Evolutionary conservation across 306 rosid genomes (phyloP).

Genomic region (Canavalia gladiata): DNA sequence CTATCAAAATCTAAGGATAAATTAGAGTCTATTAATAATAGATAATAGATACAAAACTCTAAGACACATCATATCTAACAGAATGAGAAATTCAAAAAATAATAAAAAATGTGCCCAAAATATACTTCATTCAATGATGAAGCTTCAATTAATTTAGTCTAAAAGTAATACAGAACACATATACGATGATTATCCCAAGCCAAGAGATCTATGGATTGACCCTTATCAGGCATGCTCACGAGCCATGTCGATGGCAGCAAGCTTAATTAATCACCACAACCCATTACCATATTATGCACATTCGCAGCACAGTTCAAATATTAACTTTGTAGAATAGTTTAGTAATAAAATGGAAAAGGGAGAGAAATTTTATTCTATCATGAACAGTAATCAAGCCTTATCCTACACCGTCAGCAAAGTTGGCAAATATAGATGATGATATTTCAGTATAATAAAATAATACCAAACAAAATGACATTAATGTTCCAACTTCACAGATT

Average conservation of each 20-base stretch:
- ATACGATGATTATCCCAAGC: constrained; percentile 13
- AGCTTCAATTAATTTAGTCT: constrained; percentile 24
- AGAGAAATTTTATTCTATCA: constrained; percentile 13
- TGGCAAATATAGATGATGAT: not conserved
- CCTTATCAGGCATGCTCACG: constrained; percentile 20
- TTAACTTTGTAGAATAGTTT: constrained; percentile 28
- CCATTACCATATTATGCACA: constrained; percentile 30
- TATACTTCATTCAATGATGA: not conserved
- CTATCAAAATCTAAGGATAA: constrained; percentile 12
- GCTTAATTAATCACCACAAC: constrained; percentile 42
- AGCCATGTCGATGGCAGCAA: constrained; percentile 19
- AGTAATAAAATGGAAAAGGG: constrained; percentile 20
- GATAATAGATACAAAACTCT: not conserved
- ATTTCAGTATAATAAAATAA: constrained; percentile 17
- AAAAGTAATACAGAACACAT: constrained; percentile 4
- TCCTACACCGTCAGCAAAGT: not conserved
- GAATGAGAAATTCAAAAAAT: constrained; percentile 11
- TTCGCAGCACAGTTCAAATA: constrained; percentile 15
- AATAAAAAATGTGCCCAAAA: constrained; percentile 17
- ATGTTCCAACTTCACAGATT: constrained; percentile 21
- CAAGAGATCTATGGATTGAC: constrained; percentile 22
- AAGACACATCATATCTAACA: not conserved
- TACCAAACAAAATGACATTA: constrained; percentile 16
- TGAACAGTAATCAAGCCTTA: not conserved
- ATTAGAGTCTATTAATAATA: not conserved